Evolutionary conservation across 2,329 filamentous ascomycete species (phyloP).

Genomic region (Zymoseptoria passerinii): DNA sequence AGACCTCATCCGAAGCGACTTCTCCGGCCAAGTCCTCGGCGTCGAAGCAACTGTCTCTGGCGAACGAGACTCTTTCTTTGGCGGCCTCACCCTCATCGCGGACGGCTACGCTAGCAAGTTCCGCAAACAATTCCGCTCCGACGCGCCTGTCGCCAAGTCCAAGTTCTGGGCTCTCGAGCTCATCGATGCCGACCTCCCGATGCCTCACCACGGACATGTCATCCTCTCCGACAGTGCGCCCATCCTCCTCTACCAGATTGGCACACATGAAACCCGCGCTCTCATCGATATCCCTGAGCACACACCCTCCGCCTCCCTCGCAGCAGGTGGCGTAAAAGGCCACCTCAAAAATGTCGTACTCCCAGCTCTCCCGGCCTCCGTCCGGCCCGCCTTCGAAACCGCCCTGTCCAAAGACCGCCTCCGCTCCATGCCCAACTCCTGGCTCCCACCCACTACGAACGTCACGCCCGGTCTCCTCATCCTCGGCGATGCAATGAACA

Average conservation of each 20-base stretch:
- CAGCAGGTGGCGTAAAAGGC: slow-evolving; percentile 72
- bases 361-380: slow-evolving; percentile 62
- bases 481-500: slow-evolving; percentile 93
- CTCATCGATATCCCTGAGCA: slow-evolving; percentile 80
- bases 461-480: slow-evolving; percentile 65
- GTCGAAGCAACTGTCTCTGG: slow-evolving; percentile 66
- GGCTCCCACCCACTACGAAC: slow-evolving; percentile 72
- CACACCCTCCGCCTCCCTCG: slow-evolving; percentile 61
- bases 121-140: slow-evolving; percentile 65
- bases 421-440: slow-evolving; percentile 92
- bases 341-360: slow-evolving; percentile 76
- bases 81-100: slow-evolving; percentile 74
- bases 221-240: slow-evolving; percentile 70
- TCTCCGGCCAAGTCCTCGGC: slow-evolving; percentile 66
- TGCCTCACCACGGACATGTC: slow-evolving; percentile 73
- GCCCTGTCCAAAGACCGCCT: slow-evolving; percentile 72
- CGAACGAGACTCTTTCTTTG: slow-evolving; percentile 69
- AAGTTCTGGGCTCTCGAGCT: slow-evolving; percentile 94
- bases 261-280: slow-evolving; percentile 83
- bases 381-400: slow-evolving; percentile 64
- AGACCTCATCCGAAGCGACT: slow-evolving; percentile 61
- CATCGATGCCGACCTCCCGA: slow-evolving; percentile 73
- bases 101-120: slow-evolving; percentile 93
- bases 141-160: slow-evolving; percentile 62
- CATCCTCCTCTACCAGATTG: slow-evolving; percentile 92